phyloP scores from a whole-genome alignment of 2,329 filamentous ascomycete genomes.

The Fusarium brevicatenulatum region DNA sequence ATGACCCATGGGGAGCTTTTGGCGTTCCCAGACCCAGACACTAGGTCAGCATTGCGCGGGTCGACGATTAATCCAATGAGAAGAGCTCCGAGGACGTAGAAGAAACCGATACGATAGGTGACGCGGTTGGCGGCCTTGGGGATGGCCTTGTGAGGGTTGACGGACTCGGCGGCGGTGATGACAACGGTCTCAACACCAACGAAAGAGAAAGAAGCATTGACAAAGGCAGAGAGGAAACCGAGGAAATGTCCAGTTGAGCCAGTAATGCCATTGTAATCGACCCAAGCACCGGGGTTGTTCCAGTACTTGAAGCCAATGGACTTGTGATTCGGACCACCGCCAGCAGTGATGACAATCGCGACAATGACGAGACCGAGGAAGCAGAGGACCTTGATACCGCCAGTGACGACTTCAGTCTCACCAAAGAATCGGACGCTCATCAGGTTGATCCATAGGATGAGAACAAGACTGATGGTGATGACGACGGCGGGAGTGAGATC shows the following conservation, averaged over 20 bases:
- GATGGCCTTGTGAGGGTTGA: conserved; percentile 69
- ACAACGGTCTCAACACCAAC: conserved; percentile 53
- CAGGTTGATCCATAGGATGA: conserved; percentile 66
- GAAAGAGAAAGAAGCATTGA: conserved; percentile 67
- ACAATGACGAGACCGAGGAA: conserved; percentile 68
- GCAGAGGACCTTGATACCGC: conserved; percentile 67
- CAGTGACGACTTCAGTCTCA: conserved; percentile 70
- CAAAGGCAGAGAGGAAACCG: conserved; percentile 64
- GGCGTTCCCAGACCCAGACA: conserved; percentile 51
- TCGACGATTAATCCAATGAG: conserved; percentile 69
- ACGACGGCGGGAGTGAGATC: conserved; percentile 40
- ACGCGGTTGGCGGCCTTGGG: conserved; percentile 69
- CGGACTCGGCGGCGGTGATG: conserved; percentile 70
- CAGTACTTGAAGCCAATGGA: conserved; percentile 56
- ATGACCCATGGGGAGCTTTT: conserved; percentile 73
- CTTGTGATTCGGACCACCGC: conserved; percentile 63
- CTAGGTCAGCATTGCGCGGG: conserved; percentile 69
- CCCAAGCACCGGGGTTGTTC: conserved; percentile 56
- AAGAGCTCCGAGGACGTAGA: conserved; percentile 68
- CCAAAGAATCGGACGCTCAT: conserved; percentile 68
- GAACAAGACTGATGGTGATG: conserved; percentile 64
- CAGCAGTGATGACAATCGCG: conserved; percentile 65
- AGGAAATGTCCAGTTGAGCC: conserved; percentile 63
- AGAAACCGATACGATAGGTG: conserved; percentile 67
- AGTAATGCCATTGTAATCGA: conserved; percentile 55